These are phyloP conservation scores for Blumeria hordei DNA, from an alignment of 2,329 filamentous ascomycete species.

Conservation along the genomic window DNA sequence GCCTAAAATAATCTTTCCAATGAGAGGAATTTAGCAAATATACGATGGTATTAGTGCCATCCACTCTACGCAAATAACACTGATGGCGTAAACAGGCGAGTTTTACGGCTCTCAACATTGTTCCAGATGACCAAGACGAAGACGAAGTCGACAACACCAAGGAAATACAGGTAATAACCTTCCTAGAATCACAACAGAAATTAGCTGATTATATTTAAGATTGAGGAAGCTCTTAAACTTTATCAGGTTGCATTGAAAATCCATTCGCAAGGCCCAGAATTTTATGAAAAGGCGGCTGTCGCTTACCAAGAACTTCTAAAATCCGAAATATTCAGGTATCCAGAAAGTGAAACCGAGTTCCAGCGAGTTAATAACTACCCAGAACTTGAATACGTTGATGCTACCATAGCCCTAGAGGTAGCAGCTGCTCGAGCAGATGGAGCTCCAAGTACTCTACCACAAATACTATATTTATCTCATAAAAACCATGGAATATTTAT, in stretches of 20 bases:
- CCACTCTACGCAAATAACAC: too few species aligned
- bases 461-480: constrained; percentile 78
- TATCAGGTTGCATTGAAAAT: constrained; percentile 81
- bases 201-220: constrained; percentile 20
- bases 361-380: constrained; percentile 39
- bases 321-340: constrained; percentile 84
- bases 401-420: constrained; percentile 24
- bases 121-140: constrained; percentile 72
- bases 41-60: too few species aligned
- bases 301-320: constrained; percentile 71
- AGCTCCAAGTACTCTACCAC: constrained; percentile 57
- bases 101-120: constrained; percentile 80
- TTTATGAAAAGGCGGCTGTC: constrained; percentile 49
- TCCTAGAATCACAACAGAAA: neutral
- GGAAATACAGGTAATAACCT: constrained; percentile 44
- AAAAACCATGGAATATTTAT: constrained; percentile 89
- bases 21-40: too few species aligned
- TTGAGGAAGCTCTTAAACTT: constrained; percentile 86
- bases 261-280: constrained; percentile 62
- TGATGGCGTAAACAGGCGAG: constrained; percentile 3
- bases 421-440: constrained; percentile 42
- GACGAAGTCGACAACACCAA: constrained; percentile 88
- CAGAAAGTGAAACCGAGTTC: constrained; percentile 68
- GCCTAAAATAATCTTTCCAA: too few species aligned
- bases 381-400: constrained; percentile 24